These are phyloP conservation scores for Cercophora samala DNA, from an alignment of 495 filamentous ascomycete species.

Conservation along the genomic window DNA sequence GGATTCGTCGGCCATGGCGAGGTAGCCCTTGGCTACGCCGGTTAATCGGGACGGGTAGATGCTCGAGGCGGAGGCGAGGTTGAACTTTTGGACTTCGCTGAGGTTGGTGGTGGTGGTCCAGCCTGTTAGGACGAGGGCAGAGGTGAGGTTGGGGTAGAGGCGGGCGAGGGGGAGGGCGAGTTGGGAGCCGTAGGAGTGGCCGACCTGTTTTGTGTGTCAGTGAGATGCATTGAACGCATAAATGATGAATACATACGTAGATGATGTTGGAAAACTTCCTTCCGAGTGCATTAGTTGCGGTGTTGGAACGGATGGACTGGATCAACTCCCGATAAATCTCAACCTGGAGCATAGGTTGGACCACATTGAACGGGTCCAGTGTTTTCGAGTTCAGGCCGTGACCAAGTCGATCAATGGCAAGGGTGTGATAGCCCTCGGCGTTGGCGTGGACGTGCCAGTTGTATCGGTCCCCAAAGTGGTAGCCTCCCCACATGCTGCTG, in stretches of 20 bases:
- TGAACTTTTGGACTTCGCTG: not conserved
- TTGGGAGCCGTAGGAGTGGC: not conserved
- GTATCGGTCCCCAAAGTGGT: conserved; percentile 14
- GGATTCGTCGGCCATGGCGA: not conserved
- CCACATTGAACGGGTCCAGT: not conserved
- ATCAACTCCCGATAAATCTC: not conserved
- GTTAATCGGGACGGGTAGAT: not conserved
- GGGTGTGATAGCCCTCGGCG: conserved; percentile 21
- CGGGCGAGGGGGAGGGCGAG: not conserved
- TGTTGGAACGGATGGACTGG: not conserved
- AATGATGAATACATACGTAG: not conserved
- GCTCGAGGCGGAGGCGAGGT: not conserved
- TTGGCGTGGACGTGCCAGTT: conserved; percentile 24
- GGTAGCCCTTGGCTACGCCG: not conserved
- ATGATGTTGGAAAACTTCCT: not conserved
- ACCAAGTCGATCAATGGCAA: conserved; percentile 26
- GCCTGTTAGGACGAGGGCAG: not conserved
- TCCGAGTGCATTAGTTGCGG: not conserved
- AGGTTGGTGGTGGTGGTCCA: not conserved
- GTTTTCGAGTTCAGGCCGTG: not conserved
- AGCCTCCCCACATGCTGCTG: conserved; percentile 22
- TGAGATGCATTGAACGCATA: not conserved
- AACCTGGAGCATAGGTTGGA: not conserved
- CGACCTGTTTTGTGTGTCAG: not conserved
- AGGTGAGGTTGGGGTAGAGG: not conserved